phyloP scores from a whole-genome alignment of 805 yeast species.

The Metschnikowia orientalis region DNA sequence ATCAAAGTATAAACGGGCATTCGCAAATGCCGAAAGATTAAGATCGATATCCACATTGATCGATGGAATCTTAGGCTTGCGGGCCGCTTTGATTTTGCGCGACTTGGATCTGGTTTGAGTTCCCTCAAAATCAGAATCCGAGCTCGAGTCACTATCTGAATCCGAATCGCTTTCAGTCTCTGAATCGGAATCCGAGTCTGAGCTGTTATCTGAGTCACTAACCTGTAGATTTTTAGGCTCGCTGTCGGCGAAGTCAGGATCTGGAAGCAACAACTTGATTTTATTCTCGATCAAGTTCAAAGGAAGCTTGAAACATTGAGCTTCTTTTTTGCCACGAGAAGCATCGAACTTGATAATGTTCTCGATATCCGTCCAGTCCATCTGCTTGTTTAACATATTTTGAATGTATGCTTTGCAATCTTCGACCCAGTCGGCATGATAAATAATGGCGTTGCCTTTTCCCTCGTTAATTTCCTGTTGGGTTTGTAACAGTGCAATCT shows the following conservation, averaged over 20 bases:
- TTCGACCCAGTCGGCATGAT: slow-evolving; percentile 66
- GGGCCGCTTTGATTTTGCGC: slow-evolving; percentile 12
- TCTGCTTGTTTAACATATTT: slow-evolving; percentile 66
- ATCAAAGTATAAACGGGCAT: slow-evolving; percentile 77
- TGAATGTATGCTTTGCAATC: slow-evolving; percentile 67
- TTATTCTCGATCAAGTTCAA: slow-evolving; percentile 66
- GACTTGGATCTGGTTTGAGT: slow-evolving; percentile 10
- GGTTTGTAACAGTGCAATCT: slow-evolving; percentile 58
- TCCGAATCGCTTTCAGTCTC: slow-evolving; percentile 37
- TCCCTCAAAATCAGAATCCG: slow-evolving; percentile 19
- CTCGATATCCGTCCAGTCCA: slow-evolving; percentile 93
- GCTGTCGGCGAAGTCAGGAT: slow-evolving; percentile 34
- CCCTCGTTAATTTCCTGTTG: slow-evolving; percentile 60
- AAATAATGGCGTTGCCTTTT: slow-evolving; percentile 71
- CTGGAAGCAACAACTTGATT: slow-evolving; percentile 54
- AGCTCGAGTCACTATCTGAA: slow-evolving; percentile 24
- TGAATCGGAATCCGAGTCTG: slow-evolving; percentile 21
- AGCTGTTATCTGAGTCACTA: slow-evolving; percentile 21
- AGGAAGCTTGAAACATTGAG: slow-evolving; percentile 59
- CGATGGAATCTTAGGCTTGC: slow-evolving; percentile 10
- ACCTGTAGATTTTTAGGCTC: slow-evolving; percentile 1
- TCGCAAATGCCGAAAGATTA: slow-evolving; percentile 75
- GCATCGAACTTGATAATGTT: slow-evolving; percentile 68
- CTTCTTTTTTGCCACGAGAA: slow-evolving; percentile 57
- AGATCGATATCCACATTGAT: slow-evolving; percentile 65